A percentile compares a stretch with the other conserved stretches of the same genome.
Conservation (phyloP, 129 eudicot genomes). For the Centaurea solstitialis region DNA sequence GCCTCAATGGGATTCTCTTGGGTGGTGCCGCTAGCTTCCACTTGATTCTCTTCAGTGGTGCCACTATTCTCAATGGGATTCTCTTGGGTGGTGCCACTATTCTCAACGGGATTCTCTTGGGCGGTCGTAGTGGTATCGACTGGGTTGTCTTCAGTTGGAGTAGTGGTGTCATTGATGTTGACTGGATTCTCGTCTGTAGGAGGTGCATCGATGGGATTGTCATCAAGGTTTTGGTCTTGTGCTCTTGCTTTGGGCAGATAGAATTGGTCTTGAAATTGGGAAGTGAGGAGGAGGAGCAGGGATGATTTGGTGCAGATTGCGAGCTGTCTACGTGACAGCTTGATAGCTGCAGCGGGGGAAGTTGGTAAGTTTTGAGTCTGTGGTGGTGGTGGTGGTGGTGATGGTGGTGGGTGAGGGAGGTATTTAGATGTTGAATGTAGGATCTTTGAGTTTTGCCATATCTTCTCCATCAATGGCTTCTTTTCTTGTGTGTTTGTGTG, state of each 20-base stretch:
- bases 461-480: slow-evolving; percentile 28
- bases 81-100: neutral
- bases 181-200: neutral
- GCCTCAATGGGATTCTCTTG: slow-evolving; percentile 20
- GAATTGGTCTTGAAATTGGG: slow-evolving; percentile 52
- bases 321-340: slow-evolving; percentile 63
- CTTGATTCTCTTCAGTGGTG: slow-evolving; percentile 15
- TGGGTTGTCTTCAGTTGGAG: slow-evolving; percentile 16
- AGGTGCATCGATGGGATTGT: neutral
- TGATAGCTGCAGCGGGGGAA: slow-evolving; percentile 35
- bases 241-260: slow-evolving; percentile 54
- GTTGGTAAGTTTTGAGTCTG: slow-evolving; percentile 39
- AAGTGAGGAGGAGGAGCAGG: slow-evolving; percentile 43
- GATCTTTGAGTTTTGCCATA: slow-evolving; percentile 36
- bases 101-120: slow-evolving; percentile 6
- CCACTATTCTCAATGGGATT: slow-evolving; percentile 1
- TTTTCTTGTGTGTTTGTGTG: neutral
- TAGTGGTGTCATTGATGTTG: neutral
- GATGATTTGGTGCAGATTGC: slow-evolving; percentile 56
- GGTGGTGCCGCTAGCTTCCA: neutral
- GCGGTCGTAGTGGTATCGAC: slow-evolving; percentile 13
- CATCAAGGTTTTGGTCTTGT: slow-evolving; percentile 33
- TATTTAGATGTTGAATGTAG: slow-evolving; percentile 40
- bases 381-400: slow-evolving; percentile 28
- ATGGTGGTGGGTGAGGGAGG: slow-evolving; percentile 34